These are phyloP conservation scores for Pluteus cervinus DNA, from an alignment of 768 basidiomycete species.

Conservation along the genomic window DNA sequence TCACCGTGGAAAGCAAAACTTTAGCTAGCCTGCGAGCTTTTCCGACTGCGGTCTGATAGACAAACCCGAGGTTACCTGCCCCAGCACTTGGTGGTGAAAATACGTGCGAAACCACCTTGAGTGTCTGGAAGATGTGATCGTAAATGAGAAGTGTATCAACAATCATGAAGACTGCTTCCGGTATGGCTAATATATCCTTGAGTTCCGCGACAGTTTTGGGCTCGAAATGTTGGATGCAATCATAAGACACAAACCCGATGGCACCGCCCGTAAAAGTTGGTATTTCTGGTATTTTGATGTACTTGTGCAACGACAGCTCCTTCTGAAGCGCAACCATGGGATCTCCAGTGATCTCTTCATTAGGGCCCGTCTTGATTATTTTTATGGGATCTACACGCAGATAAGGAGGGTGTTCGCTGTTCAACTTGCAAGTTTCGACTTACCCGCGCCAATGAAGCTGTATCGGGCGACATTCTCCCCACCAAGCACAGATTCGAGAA, in stretches of 20 bases:
- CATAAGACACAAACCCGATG: slow-evolving; percentile 95
- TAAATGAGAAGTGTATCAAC: slow-evolving; percentile 93
- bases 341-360: slow-evolving; percentile 79
- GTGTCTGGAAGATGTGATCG: slow-evolving; percentile 91
- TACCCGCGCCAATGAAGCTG: slow-evolving; percentile 95
- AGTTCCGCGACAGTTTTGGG: slow-evolving; percentile 80
- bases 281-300: slow-evolving; percentile 86
- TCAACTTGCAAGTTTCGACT: slow-evolving; percentile 17
- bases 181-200: slow-evolving; percentile 77
- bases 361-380: slow-evolving; percentile 82
- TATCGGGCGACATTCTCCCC: slow-evolving; percentile 92
- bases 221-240: slow-evolving; percentile 95
- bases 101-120: slow-evolving; percentile 96
- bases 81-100: slow-evolving; percentile 72
- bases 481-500: slow-evolving; percentile 87
- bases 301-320: slow-evolving; percentile 81
- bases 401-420: background rate
- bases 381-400: slow-evolving; percentile 77
- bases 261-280: slow-evolving; percentile 97
- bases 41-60: slow-evolving; percentile 83
- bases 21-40: slow-evolving; percentile 82
- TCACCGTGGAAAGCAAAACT: slow-evolving; percentile 42
- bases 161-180: slow-evolving; percentile 96
- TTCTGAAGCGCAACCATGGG: slow-evolving; percentile 80
- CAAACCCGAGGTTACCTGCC: slow-evolving; percentile 64